Percentiles rank a stretch among this genome's conserved stretches.
Conservation (phyloP, 176 grass and related monocot genomes). For the Eleusine indica region DNA sequence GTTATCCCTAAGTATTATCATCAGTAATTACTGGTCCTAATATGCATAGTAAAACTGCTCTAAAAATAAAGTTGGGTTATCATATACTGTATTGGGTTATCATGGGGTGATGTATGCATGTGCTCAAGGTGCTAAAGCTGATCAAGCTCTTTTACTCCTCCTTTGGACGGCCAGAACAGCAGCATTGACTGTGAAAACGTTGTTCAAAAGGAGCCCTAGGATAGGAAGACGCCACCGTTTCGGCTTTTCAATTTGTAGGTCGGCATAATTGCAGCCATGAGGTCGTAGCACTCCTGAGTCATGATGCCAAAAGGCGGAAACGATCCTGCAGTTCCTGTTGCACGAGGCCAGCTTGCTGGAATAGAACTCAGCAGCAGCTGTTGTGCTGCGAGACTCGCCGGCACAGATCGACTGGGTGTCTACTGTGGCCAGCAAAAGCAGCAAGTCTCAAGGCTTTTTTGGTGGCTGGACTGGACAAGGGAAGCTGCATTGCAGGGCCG, state of each 20-base stretch:
- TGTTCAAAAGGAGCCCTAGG: not conserved
- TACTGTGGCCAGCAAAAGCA: not conserved
- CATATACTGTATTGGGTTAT: too few species aligned
- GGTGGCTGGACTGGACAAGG: not conserved
- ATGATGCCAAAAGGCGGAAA: not conserved
- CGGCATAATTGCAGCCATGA: not conserved
- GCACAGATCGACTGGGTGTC: not conserved
- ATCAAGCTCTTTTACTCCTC: not conserved
- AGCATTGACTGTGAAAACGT: not conserved
- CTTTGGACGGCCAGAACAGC: not conserved
- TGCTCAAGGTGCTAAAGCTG: not conserved
- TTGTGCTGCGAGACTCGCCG: not conserved
- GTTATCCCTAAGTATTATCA: too few species aligned
- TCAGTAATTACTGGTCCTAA: too few species aligned
- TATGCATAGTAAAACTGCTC: too few species aligned
- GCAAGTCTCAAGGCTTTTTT: not conserved
- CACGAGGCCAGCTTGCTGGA: not conserved
- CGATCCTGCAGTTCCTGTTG: not conserved
- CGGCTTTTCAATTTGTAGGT: not conserved
- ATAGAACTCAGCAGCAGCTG: not conserved
- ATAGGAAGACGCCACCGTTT: slow-evolving; percentile 4
- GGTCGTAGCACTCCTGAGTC: not conserved
- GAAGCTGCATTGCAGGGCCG: not conserved
- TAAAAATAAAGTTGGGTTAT: not conserved
- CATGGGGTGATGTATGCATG: not conserved